Base-by-base conservation (phyloP, 1,284 basidiomycete species). In the Ceratobasidium sp. region DNA sequence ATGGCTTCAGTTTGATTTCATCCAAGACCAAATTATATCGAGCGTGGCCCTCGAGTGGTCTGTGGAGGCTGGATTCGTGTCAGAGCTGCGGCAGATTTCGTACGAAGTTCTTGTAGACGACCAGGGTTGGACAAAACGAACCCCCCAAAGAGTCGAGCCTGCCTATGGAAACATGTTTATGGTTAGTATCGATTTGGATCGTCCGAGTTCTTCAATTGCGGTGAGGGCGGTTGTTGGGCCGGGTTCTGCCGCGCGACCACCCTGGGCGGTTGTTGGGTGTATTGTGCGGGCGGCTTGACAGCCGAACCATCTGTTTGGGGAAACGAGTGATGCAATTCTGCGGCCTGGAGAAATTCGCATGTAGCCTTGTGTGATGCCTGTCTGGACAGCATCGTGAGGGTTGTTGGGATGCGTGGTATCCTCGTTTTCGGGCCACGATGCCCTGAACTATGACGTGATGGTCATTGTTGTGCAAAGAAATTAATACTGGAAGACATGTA, bases 1-100 rank as follows among this genome's bases (percentile, higher is more conserved):
- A 55, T 67, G 64, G 64, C 9, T 67, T 26, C 50, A 32, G n/a
- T 67, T 67, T 9, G 64, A 67, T 43, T 55, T 67, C 26, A 48
- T 67, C 9, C 45, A 55, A 43, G 52, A 55, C 45, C n/a, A 14
- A 16, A 23, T n/a, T 23, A 9, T 55, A 3, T 67, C 64, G 16
- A 43, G 23, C 12, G 18, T 67, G 9, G 32, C 48, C 16, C 18
- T 67, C 3, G 36, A 32, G 23, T 55, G 64, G 64, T 30, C 21
- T 9, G 26, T 67, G 28, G 64, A 55, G 36, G 50, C 36, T 16
- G 64, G 4, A 26, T 67, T 67, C 26, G 21, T 32, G 12, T n/a
- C 16, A 39, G 50, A 67, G 23, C 14, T 55, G 16, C n/a, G 18
- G 16, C 32, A 30, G 8, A 67, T 67, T 48, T 26, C 41, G 5